These are phyloP conservation scores for Strobilomyces confusus DNA, from an alignment of 768 basidiomycete genomes.

Conservation along the genomic window DNA sequence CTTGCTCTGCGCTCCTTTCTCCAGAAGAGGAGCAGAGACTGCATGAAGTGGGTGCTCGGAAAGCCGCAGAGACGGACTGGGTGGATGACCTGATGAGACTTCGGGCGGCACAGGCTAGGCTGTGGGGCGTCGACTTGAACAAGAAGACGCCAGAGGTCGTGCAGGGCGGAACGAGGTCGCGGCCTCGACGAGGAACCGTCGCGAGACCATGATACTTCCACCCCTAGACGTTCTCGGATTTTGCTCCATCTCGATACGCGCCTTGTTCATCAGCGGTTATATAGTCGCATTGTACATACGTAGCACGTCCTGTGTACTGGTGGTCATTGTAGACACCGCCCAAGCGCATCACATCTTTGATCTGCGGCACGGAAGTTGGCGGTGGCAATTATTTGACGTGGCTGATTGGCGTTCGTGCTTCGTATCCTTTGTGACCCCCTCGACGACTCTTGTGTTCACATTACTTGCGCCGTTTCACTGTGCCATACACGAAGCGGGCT, in stretches of 20 bases:
- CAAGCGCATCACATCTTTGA: neutral
- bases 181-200: constrained; percentile 22
- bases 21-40: constrained; percentile 52
- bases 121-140: constrained; percentile 32
- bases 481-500: constrained; percentile 15
- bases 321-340: neutral
- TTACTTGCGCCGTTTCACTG: neutral
- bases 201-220: constrained; percentile 14
- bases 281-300: neutral
- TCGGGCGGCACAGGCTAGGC: constrained; percentile 35
- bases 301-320: constrained; percentile 2
- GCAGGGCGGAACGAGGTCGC: constrained; percentile 29
- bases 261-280: neutral
- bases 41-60: constrained; percentile 43
- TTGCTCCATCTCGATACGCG: constrained; percentile 12
- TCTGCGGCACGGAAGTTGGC: neutral
- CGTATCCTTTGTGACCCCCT: neutral
- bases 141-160: constrained; percentile 22
- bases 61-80: constrained; percentile 61
- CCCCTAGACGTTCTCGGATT: neutral
- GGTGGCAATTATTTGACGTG: too few species aligned
- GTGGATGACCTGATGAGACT: constrained; percentile 55
- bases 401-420: neutral
- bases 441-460: neutral
- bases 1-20: constrained; percentile 44